These are phyloP conservation scores for Phyllostachys edulis DNA, from an alignment of 176 grass and related monocot genomes.

Conservation along the genomic window DNA sequence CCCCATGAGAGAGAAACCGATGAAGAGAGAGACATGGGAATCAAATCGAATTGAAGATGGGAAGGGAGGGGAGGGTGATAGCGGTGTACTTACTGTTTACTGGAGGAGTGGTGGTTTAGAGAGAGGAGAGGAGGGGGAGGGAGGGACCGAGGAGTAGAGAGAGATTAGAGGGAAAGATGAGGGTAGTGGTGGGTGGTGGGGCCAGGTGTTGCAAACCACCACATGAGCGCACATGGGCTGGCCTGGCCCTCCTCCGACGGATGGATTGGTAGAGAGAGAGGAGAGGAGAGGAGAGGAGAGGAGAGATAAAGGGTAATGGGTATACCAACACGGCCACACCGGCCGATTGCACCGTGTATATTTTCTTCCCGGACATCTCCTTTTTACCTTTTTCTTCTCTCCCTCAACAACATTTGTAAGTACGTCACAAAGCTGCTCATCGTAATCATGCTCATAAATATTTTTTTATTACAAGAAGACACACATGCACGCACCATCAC, in stretches of 20 bases:
- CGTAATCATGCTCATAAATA: constrained; percentile 2
- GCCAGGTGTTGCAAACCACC: constrained; percentile 54
- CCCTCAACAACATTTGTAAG: not conserved
- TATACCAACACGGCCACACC: not conserved
- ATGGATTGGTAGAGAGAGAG: not conserved
- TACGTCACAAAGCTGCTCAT: not conserved
- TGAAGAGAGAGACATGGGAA: not conserved
- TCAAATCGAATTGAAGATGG: not conserved
- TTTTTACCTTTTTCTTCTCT: not conserved
- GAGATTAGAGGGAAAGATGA: constrained; percentile 13
- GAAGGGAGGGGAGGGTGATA: not conserved
- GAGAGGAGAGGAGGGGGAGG: not conserved
- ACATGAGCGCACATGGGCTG: constrained; percentile 75
- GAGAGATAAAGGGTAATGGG: not conserved
- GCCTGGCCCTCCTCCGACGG: constrained; percentile 18
- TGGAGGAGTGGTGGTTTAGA: not conserved
- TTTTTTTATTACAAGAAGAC: too few species aligned
- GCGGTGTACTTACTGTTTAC: constrained; percentile 11
- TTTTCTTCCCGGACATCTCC: not conserved
- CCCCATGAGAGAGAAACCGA: constrained; percentile 8
- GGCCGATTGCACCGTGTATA: not conserved
- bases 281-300: not conserved
- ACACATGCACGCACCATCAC: too few species aligned
- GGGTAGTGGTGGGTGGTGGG: constrained; percentile 55
- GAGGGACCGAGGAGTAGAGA: not conserved